Evolutionary conservation across 2,329 filamentous ascomycete species (phyloP).

Genomic region (Exserohilum turcica): DNA sequence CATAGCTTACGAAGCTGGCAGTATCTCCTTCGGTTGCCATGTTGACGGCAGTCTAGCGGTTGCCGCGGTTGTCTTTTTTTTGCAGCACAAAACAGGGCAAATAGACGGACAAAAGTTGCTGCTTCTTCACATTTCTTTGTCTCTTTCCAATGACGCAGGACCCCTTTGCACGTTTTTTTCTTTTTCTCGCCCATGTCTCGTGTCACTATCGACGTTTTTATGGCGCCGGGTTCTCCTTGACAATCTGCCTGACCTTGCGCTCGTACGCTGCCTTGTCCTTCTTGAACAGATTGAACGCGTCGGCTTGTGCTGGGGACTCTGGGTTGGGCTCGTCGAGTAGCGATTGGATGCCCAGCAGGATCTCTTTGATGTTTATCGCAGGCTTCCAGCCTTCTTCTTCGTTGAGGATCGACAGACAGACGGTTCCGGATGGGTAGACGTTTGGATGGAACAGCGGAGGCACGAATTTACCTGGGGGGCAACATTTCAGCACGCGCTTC

Average conservation of each 20-base stretch:
- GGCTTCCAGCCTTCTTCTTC: conserved; percentile 99
- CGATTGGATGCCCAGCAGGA: conserved; percentile 93
- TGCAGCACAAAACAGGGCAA: background rate
- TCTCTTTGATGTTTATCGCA: conserved; percentile 97
- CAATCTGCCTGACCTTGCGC: conserved; percentile 81
- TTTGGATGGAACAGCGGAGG: conserved; percentile 98
- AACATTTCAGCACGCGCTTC: conserved; percentile 1
- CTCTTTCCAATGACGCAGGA: background rate
- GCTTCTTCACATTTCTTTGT: background rate
- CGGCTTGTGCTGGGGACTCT: conserved; percentile 93
- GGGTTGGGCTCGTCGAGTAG: conserved; percentile 96
- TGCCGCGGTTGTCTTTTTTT: background rate
- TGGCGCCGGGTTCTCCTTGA: conserved; percentile 84
- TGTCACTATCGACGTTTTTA: conserved; percentile 41
- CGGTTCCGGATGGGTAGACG: conserved; percentile 96
- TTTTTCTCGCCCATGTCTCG: background rate
- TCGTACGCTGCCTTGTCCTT: conserved; percentile 88
- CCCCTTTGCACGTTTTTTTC: background rate
- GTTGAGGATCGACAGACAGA: conserved; percentile 95
- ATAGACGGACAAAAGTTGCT: background rate
- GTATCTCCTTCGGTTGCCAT: background rate
- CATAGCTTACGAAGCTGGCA: background rate
- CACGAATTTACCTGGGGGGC: conserved; percentile 80
- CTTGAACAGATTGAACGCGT: conserved; percentile 96
- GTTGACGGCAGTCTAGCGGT: background rate